Base-by-base conservation (phyloP, 352 stramenopile genomes). In the Globisporangium polare region DNA sequence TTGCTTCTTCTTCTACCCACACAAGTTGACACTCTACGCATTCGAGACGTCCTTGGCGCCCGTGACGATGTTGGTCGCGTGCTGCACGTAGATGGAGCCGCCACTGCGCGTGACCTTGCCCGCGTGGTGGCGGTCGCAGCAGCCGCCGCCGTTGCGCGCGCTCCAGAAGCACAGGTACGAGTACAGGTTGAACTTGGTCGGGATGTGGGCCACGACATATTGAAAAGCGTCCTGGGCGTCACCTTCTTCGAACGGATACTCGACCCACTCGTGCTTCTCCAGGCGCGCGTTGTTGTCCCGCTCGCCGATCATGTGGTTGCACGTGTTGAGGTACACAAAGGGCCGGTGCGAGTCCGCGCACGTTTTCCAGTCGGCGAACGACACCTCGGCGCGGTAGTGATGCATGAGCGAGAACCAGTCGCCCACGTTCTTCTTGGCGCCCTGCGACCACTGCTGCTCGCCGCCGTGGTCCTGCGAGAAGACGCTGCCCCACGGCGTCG, bases 361-460 rank as follows among this genome's bases (percentile, higher is more conserved):
- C 41, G 77, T 43, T 46, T 71, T 60, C 86, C 86, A 95, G 31
- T 80, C 70, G 12, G 53, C 56, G 58, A 72, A 69, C 37, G 60
- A 24, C 29, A 92, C 64, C 35, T 95, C 84, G 1, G 66, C 71
- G 26, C 76, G 60, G 69, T 95, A 94, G 73, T 95, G 86, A 67
- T 95, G 80, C 86, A 95, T 95, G 71, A 95, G 81, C 20, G 86
- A 95, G 73, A 95, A 95, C 86, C 86, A 95, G 54, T 78, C 84
- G 63, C 78, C 78, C 41, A 95, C 70, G 66, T 94, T 74, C 68
- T 74, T 78, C 68, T 95, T 95, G 59, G 84, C 84, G 53, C 86
- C 86, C 60, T 93, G 83, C n/a, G 84, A 69, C 86, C 86, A 95
- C 54, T 78, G 69, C 68, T 95, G 86, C 31, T 81, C 79, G 60